Evolutionary conservation across 257 asterid genomes (phyloP).

Genomic region (Knoxia roxburghii): DNA sequence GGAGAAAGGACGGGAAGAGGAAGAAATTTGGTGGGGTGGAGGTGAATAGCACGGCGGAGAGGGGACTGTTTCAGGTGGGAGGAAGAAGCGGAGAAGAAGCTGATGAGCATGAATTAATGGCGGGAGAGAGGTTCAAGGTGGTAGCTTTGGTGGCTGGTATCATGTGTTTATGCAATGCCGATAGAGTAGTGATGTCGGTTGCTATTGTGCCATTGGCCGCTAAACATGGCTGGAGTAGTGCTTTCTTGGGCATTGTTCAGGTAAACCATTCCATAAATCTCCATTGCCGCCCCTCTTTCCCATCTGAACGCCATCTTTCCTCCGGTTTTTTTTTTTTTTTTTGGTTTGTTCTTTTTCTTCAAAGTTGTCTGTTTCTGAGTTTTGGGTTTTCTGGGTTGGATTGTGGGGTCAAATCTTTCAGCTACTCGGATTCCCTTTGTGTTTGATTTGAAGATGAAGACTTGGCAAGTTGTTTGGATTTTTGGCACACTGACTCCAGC

Average conservation of each 20-base stretch:
- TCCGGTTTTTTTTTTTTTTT: not conserved
- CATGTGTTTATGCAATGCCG: conserved; percentile 91
- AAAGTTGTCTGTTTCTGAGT: too few species aligned
- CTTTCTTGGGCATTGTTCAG: conserved; percentile 94
- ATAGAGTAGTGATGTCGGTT: conserved; percentile 97
- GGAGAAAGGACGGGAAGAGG: not conserved
- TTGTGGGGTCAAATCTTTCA: too few species aligned
- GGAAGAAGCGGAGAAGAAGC: conserved; percentile 32
- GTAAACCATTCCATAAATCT: conserved; percentile 21
- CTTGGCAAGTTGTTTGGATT: too few species aligned
- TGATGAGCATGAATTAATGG: conserved; percentile 34
- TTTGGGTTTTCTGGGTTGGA: too few species aligned
- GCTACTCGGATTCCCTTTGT: too few species aligned
- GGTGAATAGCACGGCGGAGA: conserved; percentile 66
- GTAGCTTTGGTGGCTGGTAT: conserved; percentile 81
- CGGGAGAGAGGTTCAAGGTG: conserved; percentile 84
- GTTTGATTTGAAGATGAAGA: too few species aligned
- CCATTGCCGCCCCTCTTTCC: not conserved
- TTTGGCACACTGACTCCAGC: too few species aligned
- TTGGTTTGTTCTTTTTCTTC: not conserved
- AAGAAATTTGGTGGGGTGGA: conserved; percentile 21
- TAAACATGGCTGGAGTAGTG: conserved; percentile 71
- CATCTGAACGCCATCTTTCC: not conserved
- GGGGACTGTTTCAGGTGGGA: conserved; percentile 43
- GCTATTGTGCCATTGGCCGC: conserved; percentile 92